Percentiles rank a stretch among this genome's conserved stretches.
Conservation (phyloP, 2,329 filamentous ascomycete genomes). For the Cordyceps javanica region DNA sequence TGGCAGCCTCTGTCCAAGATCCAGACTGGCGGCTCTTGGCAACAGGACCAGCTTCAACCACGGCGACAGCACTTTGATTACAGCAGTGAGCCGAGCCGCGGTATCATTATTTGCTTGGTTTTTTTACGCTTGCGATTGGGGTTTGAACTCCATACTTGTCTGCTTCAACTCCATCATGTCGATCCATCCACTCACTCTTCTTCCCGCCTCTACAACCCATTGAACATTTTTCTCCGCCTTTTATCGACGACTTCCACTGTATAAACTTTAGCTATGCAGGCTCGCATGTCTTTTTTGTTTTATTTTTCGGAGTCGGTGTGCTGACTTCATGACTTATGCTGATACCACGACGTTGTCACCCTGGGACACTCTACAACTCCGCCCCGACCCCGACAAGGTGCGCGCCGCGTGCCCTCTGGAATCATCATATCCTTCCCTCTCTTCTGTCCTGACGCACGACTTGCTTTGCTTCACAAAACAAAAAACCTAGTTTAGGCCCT, state of each 20-base stretch:
- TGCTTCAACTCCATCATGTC: not conserved
- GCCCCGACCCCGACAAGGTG: slow-evolving; percentile 7
- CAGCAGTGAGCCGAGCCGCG: slow-evolving; percentile 7
- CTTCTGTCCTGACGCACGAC: slow-evolving; percentile 8
- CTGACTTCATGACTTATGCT: slow-evolving; percentile 12
- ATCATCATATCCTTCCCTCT: slow-evolving; percentile 6
- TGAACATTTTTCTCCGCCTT: slow-evolving; percentile 16
- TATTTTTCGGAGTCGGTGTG: slow-evolving; percentile 8
- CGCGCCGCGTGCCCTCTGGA: slow-evolving; percentile 8
- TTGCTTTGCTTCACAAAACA: slow-evolving; percentile 11
- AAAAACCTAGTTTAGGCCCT: slow-evolving; percentile 6
- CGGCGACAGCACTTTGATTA: slow-evolving; percentile 29
- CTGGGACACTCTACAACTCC: slow-evolving; percentile 6
- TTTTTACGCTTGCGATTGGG: not conserved
- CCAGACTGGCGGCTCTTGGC: slow-evolving; percentile 36
- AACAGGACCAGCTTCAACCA: slow-evolving; percentile 31
- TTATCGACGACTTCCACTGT: slow-evolving; percentile 9
- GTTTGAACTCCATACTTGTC: not conserved
- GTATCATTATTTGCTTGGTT: slow-evolving; percentile 11
- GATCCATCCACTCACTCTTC: slow-evolving; percentile 13
- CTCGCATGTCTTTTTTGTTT: slow-evolving; percentile 7
- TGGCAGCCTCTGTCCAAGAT: slow-evolving; percentile 37
- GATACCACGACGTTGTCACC: slow-evolving; percentile 11
- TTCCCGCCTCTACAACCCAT: slow-evolving; percentile 18
- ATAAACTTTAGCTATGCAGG: slow-evolving; percentile 10